These are phyloP conservation scores for Teratosphaeria zuluensis DNA, from an alignment of 2,329 filamentous ascomycete species.

Conservation along the genomic window DNA sequence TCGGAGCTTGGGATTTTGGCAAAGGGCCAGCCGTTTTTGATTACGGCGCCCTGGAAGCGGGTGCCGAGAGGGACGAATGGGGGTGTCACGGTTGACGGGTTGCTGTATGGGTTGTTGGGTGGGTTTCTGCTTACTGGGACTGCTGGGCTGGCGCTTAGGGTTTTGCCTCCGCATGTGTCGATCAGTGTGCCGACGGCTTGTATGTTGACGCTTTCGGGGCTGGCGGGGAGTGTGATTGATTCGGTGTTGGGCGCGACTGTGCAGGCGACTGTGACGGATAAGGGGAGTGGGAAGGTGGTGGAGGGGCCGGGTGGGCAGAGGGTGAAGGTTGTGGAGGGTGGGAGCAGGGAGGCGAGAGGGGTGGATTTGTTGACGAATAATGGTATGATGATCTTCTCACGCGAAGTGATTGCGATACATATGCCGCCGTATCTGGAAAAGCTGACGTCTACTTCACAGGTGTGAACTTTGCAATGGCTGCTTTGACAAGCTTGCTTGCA, in stretches of 20 bases:
- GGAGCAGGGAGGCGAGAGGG: constrained; percentile 48
- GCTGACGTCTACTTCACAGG: constrained; percentile 22
- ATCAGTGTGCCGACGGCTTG: constrained; percentile 8
- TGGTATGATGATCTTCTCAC: no score
- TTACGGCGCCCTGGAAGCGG: constrained; percentile 69
- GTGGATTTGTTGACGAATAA: constrained; percentile 83
- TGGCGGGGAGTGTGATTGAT: constrained; percentile 73
- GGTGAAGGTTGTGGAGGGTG: constrained; percentile 31
- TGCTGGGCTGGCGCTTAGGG: constrained; percentile 40
- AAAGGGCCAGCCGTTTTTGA: constrained; percentile 63
- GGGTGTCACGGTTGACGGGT: constrained; percentile 68
- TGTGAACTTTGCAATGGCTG: constrained; percentile 88
- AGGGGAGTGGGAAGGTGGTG: constrained; percentile 74
- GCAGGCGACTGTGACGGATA: constrained; percentile 79
- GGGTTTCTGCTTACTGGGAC: constrained; percentile 55
- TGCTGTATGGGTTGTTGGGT: constrained; percentile 33
- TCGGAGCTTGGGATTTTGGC: constrained; percentile 92
- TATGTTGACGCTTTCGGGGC: constrained; percentile 59
- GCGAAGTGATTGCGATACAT: no score
- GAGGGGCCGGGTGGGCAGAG: constrained; percentile 57
- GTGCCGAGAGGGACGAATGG: constrained; percentile 92
- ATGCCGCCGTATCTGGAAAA: background rate
- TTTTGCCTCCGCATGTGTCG: constrained; percentile 8
- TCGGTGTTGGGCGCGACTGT: constrained; percentile 76
- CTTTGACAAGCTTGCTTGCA: constrained; percentile 65